Evolutionary conservation across 441 rosid species (phyloP), one percentile per base, ranked within the genome.

Genomic region (Erodium texanum): DNA sequence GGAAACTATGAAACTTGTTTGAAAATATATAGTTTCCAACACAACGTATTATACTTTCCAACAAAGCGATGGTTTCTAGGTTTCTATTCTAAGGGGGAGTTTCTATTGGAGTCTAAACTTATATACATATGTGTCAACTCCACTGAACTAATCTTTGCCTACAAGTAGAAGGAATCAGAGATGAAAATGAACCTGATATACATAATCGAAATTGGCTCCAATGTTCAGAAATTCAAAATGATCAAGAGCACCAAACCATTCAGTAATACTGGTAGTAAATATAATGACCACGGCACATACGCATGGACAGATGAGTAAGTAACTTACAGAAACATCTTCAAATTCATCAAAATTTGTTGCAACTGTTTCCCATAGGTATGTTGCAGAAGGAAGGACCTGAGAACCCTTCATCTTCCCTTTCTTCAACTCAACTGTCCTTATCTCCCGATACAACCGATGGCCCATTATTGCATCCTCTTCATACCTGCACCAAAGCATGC

Each of bases 301-400:
- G 74, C 14, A 59, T 18, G 41, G 62, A 62, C n/a, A 71, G 66
- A 70, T 41, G 64, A 73, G 12, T 54, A 71, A 73, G 12, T 54
- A 71, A 95, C 97, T 81, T 82, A 95, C 99, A 70, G 97, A 90
- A 76, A 87, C 95, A 80, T 95, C 95, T 79, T 86, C 89, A 75
- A 95, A 95, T 82, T 95, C 99, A 77, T 92, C 96, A 15, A 90
- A 90, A 81, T 85, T 95, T 43, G 98, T 85, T 67, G 99, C 97
- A 76, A 95, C 91, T 67, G 99, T 84, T 83, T 95, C 99, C 99
- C 99, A 95, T 79, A 82, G 94, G 86, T 82, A 89, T 70, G 89
- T 78, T 68, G 87, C 63, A 68, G 73, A 83, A 59, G 85, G 84
- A 71, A 81, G 86, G 81, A 92, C 83, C 71, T 81, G 80, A 23